Percentiles rank a stretch among this genome's conserved stretches.
phyloP scores from a whole-genome alignment of 495 filamentous ascomycete species.

The Neurospora sp. region DNA sequence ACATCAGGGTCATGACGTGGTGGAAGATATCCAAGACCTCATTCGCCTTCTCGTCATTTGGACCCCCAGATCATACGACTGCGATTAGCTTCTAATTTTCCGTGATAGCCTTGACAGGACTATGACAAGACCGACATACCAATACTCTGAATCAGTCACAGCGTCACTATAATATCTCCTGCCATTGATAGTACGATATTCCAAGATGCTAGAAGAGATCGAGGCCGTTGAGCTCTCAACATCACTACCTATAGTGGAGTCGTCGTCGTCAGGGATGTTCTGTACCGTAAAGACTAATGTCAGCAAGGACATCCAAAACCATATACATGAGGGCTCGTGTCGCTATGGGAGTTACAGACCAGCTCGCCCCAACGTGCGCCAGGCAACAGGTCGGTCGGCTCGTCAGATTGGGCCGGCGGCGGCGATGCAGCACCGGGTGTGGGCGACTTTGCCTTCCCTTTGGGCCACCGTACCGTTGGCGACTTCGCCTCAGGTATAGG shows the following conservation, averaged over 20 bases:
- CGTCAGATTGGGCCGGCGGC: background rate
- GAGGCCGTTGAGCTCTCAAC: conserved; percentile 15
- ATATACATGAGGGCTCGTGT: background rate
- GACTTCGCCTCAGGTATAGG: background rate
- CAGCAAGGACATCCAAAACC: background rate
- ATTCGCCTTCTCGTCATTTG: conserved; percentile 22
- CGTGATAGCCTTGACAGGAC: background rate
- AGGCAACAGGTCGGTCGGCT: background rate
- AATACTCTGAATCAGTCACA: conserved; percentile 13
- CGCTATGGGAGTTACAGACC: background rate
- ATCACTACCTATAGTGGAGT: conserved; percentile 28
- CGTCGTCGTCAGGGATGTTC: conserved; percentile 15
- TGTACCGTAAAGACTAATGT: background rate
- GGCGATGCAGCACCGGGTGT: background rate
- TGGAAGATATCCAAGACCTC: conserved; percentile 25
- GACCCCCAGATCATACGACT: conserved; percentile 15
- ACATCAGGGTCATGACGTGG: conserved; percentile 20
- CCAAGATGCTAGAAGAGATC: conserved; percentile 24
- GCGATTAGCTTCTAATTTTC: background rate
- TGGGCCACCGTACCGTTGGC: background rate
- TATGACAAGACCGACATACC: conserved; percentile 9
- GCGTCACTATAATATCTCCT: conserved; percentile 18
- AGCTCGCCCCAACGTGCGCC: background rate
- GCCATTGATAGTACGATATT: conserved; percentile 23
- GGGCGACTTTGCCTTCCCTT: background rate